A percentile compares a stretch with the other conserved stretches of the same genome.
These are phyloP conservation scores for Pichia cephalocereana DNA, from an alignment of 805 yeast species.

Conservation along the genomic window DNA sequence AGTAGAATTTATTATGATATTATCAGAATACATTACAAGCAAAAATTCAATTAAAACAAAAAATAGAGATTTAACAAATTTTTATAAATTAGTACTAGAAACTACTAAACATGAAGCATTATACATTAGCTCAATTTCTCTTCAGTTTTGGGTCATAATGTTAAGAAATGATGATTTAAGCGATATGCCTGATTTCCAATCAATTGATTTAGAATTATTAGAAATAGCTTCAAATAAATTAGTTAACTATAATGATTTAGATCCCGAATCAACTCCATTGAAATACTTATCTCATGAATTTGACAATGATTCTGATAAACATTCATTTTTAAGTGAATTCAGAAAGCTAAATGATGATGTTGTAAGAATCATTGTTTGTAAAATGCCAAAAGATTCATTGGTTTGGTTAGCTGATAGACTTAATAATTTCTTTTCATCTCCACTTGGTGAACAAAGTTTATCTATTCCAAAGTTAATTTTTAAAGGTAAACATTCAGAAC, in stretches of 20 bases:
- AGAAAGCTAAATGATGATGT: slow-evolving; percentile 84
- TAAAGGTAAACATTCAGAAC: slow-evolving; percentile 48
- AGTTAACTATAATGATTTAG: slow-evolving; percentile 59
- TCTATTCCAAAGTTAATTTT: slow-evolving; percentile 44
- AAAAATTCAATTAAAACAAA: slow-evolving; percentile 27
- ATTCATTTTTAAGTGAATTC: slow-evolving; percentile 69
- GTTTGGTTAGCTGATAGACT: slow-evolving; percentile 72
- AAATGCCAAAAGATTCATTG: slow-evolving; percentile 72
- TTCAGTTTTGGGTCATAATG: slow-evolving; percentile 92
- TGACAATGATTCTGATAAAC: slow-evolving; percentile 74
- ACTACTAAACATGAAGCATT: slow-evolving; percentile 81
- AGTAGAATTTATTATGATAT: slow-evolving; percentile 85
- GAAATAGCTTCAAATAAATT: slow-evolving; percentile 73
- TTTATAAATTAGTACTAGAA: slow-evolving; percentile 63
- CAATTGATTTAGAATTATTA: slow-evolving; percentile 56
- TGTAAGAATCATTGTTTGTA: slow-evolving; percentile 78
- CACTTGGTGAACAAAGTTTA: slow-evolving; percentile 57
- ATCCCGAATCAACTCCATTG: slow-evolving; percentile 55
- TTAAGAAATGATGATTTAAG: slow-evolving; percentile 71
- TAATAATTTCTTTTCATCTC: slow-evolving; percentile 62
- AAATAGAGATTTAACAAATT: slow-evolving; percentile 54
- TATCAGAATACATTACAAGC: slow-evolving; percentile 61
- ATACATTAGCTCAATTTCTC: slow-evolving; percentile 80
- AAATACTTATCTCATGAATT: slow-evolving; percentile 76
- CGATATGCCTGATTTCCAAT: slow-evolving; percentile 44